phyloP scores from a whole-genome alignment of 2,329 filamentous ascomycete species.

The Lomentospora prolificans region DNA sequence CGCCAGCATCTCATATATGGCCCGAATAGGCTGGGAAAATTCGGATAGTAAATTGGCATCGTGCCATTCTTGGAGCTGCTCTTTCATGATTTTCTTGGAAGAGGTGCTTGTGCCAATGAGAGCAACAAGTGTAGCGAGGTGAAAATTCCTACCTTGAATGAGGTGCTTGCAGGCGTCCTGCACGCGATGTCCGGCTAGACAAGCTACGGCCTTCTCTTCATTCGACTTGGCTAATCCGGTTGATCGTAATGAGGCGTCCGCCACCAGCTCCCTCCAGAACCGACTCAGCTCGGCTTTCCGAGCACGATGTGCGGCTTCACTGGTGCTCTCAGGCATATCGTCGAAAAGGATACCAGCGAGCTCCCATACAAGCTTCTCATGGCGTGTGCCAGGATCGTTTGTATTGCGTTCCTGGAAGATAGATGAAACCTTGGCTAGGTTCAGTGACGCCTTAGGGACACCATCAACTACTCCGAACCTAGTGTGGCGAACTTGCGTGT shows the following conservation, averaged over 20 bases:
- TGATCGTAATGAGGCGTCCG: slow-evolving; percentile 42
- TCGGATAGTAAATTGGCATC: slow-evolving; percentile 77
- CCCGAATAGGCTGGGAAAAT: slow-evolving; percentile 72
- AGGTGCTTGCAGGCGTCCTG: slow-evolving; percentile 75
- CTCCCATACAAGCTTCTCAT: slow-evolving; percentile 75
- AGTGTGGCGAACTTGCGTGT: slow-evolving; percentile 45
- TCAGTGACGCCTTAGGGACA: slow-evolving; percentile 49
- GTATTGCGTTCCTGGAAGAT: slow-evolving; percentile 31
- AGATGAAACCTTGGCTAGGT: slow-evolving; percentile 23
- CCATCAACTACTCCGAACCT: slow-evolving; percentile 42
- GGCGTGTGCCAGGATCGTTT: slow-evolving; percentile 34
- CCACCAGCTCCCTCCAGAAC: slow-evolving; percentile 59
- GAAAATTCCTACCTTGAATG: slow-evolving; percentile 65
- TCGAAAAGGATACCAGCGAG: slow-evolving; percentile 84
- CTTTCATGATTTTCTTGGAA: slow-evolving; percentile 63
- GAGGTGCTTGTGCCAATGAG: slow-evolving; percentile 66
- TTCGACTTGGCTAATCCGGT: slow-evolving; percentile 49
- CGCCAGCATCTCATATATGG: slow-evolving; percentile 79
- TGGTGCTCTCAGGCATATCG: slow-evolving; percentile 36
- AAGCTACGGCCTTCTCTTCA: slow-evolving; percentile 77
- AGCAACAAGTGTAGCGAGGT: slow-evolving; percentile 74
- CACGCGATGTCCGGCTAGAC: slow-evolving; percentile 69
- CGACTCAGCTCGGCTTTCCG: slow-evolving; percentile 57
- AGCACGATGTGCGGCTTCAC: slow-evolving; percentile 26
- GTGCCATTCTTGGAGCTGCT: slow-evolving; percentile 78